Evolutionary conservation across 768 basidiomycete genomes (phyloP).

Genomic region (Mycena amicta): DNA sequence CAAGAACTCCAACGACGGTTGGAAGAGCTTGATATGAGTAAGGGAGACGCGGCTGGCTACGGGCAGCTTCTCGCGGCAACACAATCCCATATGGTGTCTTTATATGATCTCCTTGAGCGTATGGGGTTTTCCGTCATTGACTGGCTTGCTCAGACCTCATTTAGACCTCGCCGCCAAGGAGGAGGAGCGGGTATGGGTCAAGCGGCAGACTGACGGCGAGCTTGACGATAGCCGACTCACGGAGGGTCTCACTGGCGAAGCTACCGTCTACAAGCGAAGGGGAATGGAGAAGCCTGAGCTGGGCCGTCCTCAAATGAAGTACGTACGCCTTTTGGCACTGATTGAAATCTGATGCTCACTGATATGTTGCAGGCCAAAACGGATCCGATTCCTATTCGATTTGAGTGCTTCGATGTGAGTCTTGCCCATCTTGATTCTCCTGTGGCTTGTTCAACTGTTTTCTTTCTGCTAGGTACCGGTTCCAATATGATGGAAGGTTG

Average conservation of each 20-base stretch:
- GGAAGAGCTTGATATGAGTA: conserved; percentile 65
- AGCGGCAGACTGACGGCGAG: conserved; percentile 72
- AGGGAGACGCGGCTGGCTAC: conserved; percentile 58
- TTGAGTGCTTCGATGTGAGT: conserved; percentile 68
- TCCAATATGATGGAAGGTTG: conserved; percentile 71
- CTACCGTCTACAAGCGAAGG: conserved; percentile 70
- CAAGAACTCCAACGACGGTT: conserved; percentile 62
- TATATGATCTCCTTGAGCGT: conserved; percentile 67
- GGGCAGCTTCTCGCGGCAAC: conserved; percentile 53
- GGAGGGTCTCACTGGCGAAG: conserved; percentile 69
- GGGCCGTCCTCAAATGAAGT: conserved; percentile 72
- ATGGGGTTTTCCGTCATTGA: conserved; percentile 50
- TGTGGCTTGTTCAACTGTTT: neutral
- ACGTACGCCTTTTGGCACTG: conserved; percentile 32
- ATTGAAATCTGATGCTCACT: neutral
- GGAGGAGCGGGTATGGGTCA: conserved; percentile 72
- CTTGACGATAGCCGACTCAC: conserved; percentile 67
- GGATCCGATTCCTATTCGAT: conserved; percentile 71
- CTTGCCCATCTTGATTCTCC: too few relatives aligned
- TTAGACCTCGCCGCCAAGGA: conserved; percentile 68
- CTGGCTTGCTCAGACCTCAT: conserved; percentile 39
- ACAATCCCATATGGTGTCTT: conserved; percentile 59
- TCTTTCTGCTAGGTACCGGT: conserved; percentile 55
- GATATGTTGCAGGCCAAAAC: conserved; percentile 52
- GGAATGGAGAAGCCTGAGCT: conserved; percentile 71